phyloP scores from a whole-genome alignment of 2,329 filamentous ascomycete species.

The Geosmithia morbida region DNA sequence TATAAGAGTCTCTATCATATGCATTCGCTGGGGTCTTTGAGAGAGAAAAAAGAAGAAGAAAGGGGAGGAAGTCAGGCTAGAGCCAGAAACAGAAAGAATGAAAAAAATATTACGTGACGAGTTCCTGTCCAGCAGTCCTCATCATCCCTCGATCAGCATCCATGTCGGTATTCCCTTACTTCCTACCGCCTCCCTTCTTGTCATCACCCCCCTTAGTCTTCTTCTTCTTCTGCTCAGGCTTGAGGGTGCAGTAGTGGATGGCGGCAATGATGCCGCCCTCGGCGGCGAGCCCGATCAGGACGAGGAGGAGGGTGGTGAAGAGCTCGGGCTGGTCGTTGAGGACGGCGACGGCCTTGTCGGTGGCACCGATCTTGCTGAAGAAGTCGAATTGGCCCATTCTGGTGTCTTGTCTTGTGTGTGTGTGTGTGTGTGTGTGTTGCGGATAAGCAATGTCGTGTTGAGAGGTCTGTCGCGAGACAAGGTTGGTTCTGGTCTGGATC shows the following conservation, averaged over 20 bases:
- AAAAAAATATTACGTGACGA: background rate
- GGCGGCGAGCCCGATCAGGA: slow-evolving; percentile 31
- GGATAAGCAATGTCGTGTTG: too few species aligned
- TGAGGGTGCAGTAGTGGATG: slow-evolving; percentile 45
- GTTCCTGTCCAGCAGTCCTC: background rate
- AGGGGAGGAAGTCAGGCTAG: background rate
- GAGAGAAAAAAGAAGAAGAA: background rate
- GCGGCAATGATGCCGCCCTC: slow-evolving; percentile 36
- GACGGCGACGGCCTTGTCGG: slow-evolving; percentile 39
- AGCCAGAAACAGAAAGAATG: background rate
- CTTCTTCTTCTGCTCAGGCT: slow-evolving; percentile 44
- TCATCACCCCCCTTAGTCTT: slow-evolving; percentile 17
- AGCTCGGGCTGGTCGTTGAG: slow-evolving; percentile 47
- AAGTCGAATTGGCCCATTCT: slow-evolving; percentile 37
- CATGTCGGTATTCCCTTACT: background rate
- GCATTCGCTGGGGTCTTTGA: background rate
- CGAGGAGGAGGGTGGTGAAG: slow-evolving; percentile 41
- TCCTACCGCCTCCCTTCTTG: background rate
- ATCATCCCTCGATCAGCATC: background rate
- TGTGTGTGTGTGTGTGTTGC: background rate
- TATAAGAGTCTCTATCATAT: background rate
- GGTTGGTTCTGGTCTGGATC: too few species aligned
- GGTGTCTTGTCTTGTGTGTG: background rate
- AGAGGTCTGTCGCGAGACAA: background rate
- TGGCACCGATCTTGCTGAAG: slow-evolving; percentile 41